phyloP scores from a whole-genome alignment of 1,284 basidiomycete genomes.

The Agaricales sp. region DNA sequence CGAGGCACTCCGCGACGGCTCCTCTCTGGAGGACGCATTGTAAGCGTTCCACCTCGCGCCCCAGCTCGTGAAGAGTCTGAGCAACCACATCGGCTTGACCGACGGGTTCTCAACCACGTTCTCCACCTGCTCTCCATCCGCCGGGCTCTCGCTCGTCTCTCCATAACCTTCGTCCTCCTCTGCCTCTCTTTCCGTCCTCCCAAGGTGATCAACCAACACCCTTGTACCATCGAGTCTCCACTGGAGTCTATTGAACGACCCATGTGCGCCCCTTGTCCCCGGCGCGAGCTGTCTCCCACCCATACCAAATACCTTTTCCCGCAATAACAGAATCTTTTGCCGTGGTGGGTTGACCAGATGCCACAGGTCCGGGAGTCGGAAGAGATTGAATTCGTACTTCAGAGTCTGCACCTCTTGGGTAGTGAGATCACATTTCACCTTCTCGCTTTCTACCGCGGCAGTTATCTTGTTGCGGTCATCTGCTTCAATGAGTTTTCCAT shows the following conservation, averaged over 20 bases:
- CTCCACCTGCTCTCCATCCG: conserved; percentile 28
- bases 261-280: conserved; percentile 44
- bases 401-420: conserved; percentile 58
- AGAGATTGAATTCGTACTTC: conserved; percentile 60
- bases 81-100: conserved; percentile 64
- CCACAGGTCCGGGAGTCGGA: conserved; percentile 55
- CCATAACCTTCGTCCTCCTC: conserved; percentile 53
- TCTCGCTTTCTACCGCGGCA: conserved; percentile 38
- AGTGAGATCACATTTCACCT: conserved; percentile 37
- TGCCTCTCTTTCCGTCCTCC: conserved; percentile 65
- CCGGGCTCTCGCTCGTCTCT: conserved; percentile 19
- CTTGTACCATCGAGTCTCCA: conserved; percentile 55
- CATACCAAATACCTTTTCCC: conserved; percentile 47
- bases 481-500: conserved; percentile 32
- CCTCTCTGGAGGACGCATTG: too few relatives aligned
- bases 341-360: conserved; percentile 51
- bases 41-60: conserved; percentile 25
- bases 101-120: conserved; percentile 45
- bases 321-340: conserved; percentile 47
- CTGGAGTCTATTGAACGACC: conserved; percentile 51
- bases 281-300: conserved; percentile 27
- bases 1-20: too few relatives aligned
- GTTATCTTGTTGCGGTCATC: conserved; percentile 35
- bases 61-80: conserved; percentile 67
- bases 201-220: conserved; percentile 51